Conservation (phyloP, 176 grass and related monocot genomes). For the Lolium multiflorum region DNA sequence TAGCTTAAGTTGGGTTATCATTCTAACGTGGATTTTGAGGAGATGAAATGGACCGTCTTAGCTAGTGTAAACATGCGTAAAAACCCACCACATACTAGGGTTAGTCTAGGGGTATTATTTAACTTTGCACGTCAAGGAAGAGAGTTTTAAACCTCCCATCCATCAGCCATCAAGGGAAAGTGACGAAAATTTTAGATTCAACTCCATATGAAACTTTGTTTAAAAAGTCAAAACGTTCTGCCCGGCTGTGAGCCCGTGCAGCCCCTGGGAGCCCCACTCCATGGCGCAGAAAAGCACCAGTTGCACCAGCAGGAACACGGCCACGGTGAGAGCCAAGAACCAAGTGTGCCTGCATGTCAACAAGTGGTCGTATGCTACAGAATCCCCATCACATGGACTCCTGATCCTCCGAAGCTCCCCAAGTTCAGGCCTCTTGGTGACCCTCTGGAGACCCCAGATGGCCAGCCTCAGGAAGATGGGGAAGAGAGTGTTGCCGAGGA, state of each 20-base stretch:
- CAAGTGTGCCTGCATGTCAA: conserved; percentile 36
- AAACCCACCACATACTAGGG: too few species aligned
- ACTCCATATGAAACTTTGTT: too few species aligned
- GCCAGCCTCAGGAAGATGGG: conserved; percentile 51
- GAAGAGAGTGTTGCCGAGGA: conserved; percentile 82
- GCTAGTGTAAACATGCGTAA: too few species aligned
- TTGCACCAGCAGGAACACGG: conserved; percentile 46
- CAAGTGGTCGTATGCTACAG: conserved; percentile 55
- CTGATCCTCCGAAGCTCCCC: conserved; percentile 27
- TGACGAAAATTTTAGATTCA: too few species aligned
- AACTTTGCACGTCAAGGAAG: too few species aligned
- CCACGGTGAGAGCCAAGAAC: conserved; percentile 57
- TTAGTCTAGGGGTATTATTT: too few species aligned
- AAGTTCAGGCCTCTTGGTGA: conserved; percentile 44
- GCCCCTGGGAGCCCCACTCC: conserved; percentile 73
- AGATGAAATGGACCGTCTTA: too few species aligned
- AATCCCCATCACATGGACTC: not conserved
- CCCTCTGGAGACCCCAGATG: conserved; percentile 44
- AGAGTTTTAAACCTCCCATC: too few species aligned
- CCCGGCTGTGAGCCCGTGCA: conserved; percentile 46
- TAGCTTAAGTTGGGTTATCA: too few species aligned
- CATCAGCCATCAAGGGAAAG: too few species aligned
- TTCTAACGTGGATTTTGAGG: too few species aligned
- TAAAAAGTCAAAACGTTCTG: conserved; percentile 61
- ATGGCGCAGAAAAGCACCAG: conserved; percentile 58